Evolutionary conservation across 805 yeast genomes (phyloP).

Genomic region (Starmerella geochares): DNA sequence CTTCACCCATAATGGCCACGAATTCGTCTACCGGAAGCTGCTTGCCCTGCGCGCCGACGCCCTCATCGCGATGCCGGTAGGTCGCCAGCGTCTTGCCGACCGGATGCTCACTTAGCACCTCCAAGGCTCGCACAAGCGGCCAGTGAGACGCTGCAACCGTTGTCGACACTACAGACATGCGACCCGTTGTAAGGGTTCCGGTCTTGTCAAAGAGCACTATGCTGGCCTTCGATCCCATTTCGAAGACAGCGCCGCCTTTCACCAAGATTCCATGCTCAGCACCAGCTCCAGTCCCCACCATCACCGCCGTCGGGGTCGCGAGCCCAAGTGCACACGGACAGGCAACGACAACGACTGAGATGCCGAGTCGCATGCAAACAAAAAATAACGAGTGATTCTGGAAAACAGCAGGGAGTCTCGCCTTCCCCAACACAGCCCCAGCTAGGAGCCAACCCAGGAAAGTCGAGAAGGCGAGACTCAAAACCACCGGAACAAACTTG

Average conservation of each 20-base stretch:
- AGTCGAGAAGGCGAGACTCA: slow-evolving; percentile 53
- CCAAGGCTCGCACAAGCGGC: slow-evolving; percentile 49
- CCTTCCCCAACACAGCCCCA: slow-evolving; percentile 15
- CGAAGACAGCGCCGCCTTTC: slow-evolving; percentile 87
- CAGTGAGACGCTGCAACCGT: slow-evolving; percentile 35
- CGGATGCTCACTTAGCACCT: slow-evolving; percentile 75
- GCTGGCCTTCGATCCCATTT: slow-evolving; percentile 53
- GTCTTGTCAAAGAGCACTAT: slow-evolving; percentile 85
- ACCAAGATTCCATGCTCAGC: slow-evolving; percentile 81
- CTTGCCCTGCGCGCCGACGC: neutral
- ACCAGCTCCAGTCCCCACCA: slow-evolving; percentile 98
- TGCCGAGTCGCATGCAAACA: slow-evolving; percentile 66
- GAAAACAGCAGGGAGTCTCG: slow-evolving; percentile 43
- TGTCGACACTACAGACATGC: slow-evolving; percentile 42
- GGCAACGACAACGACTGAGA: slow-evolving; percentile 91
- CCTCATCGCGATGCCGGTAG: slow-evolving; percentile 15
- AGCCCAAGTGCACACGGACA: slow-evolving; percentile 97
- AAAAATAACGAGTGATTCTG: slow-evolving; percentile 47
- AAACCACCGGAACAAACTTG: slow-evolving; percentile 68
- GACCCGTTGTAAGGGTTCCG: slow-evolving; percentile 85
- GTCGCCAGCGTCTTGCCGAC: slow-evolving; percentile 57
- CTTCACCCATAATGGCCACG: slow-evolving; percentile 14
- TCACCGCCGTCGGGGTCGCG: slow-evolving; percentile 96
- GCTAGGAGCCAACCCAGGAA: slow-evolving; percentile 52
- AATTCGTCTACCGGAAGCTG: neutral